Percentiles rank a stretch among this genome's conserved stretches.
These are phyloP conservation scores for Penicillium bovifimosum DNA, from an alignment of 495 filamentous ascomycete genomes.

Conservation along the genomic window DNA sequence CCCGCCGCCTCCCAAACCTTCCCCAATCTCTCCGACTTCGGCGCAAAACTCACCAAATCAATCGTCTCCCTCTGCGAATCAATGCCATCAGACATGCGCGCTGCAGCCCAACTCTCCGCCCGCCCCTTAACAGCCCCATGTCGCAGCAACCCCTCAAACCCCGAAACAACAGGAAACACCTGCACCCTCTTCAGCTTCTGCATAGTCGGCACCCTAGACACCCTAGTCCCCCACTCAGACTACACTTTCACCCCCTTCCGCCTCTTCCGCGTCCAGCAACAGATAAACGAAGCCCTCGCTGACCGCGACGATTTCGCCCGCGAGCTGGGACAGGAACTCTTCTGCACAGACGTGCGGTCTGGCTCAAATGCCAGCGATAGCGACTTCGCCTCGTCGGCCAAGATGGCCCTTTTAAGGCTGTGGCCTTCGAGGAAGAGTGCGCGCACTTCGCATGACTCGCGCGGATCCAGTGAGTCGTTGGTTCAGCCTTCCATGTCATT, in stretches of 20 bases:
- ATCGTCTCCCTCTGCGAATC: conserved; percentile 37
- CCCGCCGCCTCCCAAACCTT: conserved; percentile 25
- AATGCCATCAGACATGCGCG: conserved; percentile 44
- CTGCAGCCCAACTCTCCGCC: conserved; percentile 44
- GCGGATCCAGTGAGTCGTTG: conserved; percentile 32
- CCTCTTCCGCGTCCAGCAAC: conserved; percentile 54
- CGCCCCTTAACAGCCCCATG: conserved; percentile 44
- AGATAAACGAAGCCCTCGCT: conserved; percentile 43
- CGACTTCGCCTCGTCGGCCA: conserved; percentile 21
- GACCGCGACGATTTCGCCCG: conserved; percentile 49
- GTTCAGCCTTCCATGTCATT: conserved; percentile 23
- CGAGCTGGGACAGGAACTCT: conserved; percentile 31
- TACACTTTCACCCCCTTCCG: conserved; percentile 46
- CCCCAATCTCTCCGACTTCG: conserved; percentile 35
- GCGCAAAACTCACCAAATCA: conserved; percentile 33
- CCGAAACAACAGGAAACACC: conserved; percentile 16
- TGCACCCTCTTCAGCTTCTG: conserved; percentile 49
- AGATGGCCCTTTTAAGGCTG: conserved; percentile 25
- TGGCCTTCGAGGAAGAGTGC: conserved; percentile 28
- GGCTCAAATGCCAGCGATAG: conserved; percentile 23
- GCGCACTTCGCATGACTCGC: conserved; percentile 12
- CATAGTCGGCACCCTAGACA: conserved; percentile 49
- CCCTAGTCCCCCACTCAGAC: conserved; percentile 32
- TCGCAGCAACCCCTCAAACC: conserved; percentile 14
- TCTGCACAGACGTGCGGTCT: conserved; percentile 28